Percentiles rank a stretch among this genome's conserved stretches.
phyloP scores from a whole-genome alignment of 1,139 yeast species.

The Meyerozyma carpophila region DNA sequence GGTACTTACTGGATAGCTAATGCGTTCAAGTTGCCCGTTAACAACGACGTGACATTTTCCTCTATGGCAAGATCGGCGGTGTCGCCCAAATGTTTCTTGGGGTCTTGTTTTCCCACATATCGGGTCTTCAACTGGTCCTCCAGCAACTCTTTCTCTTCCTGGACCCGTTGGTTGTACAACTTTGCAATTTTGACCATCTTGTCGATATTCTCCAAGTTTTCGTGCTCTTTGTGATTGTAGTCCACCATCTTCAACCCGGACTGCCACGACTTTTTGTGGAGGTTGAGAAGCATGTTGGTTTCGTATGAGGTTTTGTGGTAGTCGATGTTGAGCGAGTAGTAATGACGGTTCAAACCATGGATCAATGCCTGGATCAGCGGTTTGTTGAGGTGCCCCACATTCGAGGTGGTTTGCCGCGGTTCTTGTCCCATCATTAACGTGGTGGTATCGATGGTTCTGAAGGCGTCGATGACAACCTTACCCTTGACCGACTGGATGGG shows the following conservation, averaged over 20 bases:
- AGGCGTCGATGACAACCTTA: conserved; percentile 97
- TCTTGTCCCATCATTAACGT: conserved; percentile 94
- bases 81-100: conserved; percentile 92
- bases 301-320: conserved; percentile 91
- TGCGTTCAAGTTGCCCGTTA: conserved; percentile 86
- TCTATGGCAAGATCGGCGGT: conserved; percentile 84
- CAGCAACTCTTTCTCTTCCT: conserved; percentile 83
- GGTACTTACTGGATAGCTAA: conserved; percentile 58
- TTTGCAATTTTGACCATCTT: conserved; percentile 87
- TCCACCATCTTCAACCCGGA: conserved; percentile 79
- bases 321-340: conserved; percentile 91
- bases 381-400: conserved; percentile 90
- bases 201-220: conserved; percentile 67
- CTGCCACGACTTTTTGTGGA: conserved; percentile 97
- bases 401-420: conserved; percentile 96
- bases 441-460: conserved; percentile 86
- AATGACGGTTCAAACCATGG: conserved; percentile 95
- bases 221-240: conserved; percentile 72
- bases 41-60: conserved; percentile 79
- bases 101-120: conserved; percentile 97
- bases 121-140: conserved; percentile 91
- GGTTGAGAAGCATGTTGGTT: conserved; percentile 87
- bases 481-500: conserved; percentile 99
- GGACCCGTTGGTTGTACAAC: conserved; percentile 83
- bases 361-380: conserved; percentile 98